A percentile compares a stretch with the other conserved stretches of the same genome.
These are phyloP conservation scores for Eleusine coracana DNA, from an alignment of 176 grass and related monocot genomes.

Conservation along the genomic window DNA sequence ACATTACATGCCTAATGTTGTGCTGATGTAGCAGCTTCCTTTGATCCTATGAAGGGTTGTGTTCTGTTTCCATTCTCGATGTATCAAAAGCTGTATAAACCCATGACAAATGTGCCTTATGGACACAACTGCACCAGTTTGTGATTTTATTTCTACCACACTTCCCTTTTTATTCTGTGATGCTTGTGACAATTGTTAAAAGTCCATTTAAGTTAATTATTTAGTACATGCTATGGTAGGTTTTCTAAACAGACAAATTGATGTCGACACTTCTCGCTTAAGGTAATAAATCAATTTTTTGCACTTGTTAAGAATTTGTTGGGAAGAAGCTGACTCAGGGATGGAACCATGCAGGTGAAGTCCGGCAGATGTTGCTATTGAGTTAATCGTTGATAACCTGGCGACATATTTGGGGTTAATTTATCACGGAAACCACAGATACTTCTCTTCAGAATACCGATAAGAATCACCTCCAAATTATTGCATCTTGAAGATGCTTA, in stretches of 20 bases:
- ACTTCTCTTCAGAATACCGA: neutral
- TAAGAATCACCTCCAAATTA: neutral
- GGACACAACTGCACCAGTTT: neutral
- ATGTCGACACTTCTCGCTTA: neutral
- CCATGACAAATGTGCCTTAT: neutral
- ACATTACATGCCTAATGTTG: constrained; percentile 25
- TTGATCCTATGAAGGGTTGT: constrained; percentile 17
- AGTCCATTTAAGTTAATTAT: neutral
- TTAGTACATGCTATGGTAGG: neutral
- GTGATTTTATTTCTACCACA: neutral
- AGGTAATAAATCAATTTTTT: neutral
- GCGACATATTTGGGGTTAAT: neutral
- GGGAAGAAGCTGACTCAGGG: neutral
- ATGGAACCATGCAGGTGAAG: neutral
- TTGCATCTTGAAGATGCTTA: neutral
- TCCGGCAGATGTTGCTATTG: neutral
- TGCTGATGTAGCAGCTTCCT: constrained; percentile 40
- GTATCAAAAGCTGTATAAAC: constrained; percentile 14
- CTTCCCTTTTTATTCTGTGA: neutral
- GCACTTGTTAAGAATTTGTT: neutral
- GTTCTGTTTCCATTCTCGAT: neutral
- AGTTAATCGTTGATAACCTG: neutral
- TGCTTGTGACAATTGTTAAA: neutral
- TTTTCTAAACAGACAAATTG: neutral
- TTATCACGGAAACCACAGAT: neutral